These are phyloP conservation scores for Scutellaria minor DNA, from an alignment of 257 asterid species.

Conservation along the genomic window DNA sequence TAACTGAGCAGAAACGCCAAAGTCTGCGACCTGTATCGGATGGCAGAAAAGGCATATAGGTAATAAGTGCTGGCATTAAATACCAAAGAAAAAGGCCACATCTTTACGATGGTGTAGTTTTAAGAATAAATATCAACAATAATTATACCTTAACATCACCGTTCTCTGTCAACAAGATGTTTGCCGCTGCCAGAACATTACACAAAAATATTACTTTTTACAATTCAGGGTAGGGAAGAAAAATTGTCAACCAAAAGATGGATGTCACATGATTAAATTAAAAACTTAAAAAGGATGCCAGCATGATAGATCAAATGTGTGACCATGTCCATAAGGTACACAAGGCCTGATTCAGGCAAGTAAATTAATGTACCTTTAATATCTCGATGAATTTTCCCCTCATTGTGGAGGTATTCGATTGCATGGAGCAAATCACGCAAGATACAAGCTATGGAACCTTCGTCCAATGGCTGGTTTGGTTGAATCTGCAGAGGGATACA, in stretches of 20 bases:
- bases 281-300: not conserved
- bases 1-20: conserved; percentile 99
- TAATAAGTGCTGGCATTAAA: not conserved
- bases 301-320: conserved; percentile 12
- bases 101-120: not conserved
- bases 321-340: conserved; percentile 11
- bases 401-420: conserved; percentile 90
- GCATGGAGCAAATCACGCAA: conserved; percentile 97
- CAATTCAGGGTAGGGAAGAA: not conserved
- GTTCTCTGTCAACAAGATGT: conserved; percentile 88
- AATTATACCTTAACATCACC: conserved; percentile 94
- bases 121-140: conserved; percentile 14
- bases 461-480: conserved; percentile 97
- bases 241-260: no score
- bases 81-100: not conserved
- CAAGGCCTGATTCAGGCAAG: not conserved
- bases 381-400: conserved; percentile 99
- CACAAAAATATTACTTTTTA: conserved; percentile 11
- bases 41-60: conserved; percentile 10
- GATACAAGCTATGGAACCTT: conserved; percentile 91
- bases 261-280: not conserved
- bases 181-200: conserved; percentile 82
- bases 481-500: conserved; percentile 71
- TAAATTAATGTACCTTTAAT: conserved; percentile 72
- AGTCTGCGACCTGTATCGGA: conserved; percentile 88